Evolutionary conservation across 768 basidiomycete genomes (phyloP).

Genomic region (Podaxis sp.): DNA sequence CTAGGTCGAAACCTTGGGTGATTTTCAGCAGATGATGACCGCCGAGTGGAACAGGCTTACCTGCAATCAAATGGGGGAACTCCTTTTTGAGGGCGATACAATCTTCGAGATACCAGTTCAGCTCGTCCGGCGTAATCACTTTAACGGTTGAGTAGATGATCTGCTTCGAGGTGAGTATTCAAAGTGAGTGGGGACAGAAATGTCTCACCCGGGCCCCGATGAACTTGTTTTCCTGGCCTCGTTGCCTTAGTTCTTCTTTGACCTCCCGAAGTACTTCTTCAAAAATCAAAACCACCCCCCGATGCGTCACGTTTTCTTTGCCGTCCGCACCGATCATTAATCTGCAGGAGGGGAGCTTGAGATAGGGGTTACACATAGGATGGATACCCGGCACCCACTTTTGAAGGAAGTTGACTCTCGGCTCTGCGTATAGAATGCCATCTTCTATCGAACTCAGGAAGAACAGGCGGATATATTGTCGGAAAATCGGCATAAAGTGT

Average conservation of each 20-base stretch:
- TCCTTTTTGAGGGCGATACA: constrained; percentile 72
- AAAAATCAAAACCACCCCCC: constrained; percentile 57
- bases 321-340: constrained; percentile 60
- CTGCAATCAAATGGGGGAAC: constrained; percentile 74
- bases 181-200: neutral
- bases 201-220: constrained; percentile 58
- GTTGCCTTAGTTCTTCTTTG: constrained; percentile 45
- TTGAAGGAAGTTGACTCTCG: constrained; percentile 61
- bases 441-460: constrained; percentile 65
- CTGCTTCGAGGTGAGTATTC: constrained; percentile 31
- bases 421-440: constrained; percentile 70
- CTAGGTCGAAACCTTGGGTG: constrained; percentile 69
- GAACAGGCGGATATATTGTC: constrained; percentile 62
- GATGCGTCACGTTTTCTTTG: constrained; percentile 54
- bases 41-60: constrained; percentile 29
- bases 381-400: constrained; percentile 39
- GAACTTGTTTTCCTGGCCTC: constrained; percentile 62
- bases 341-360: constrained; percentile 28
- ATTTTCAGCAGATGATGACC: neutral
- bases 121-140: constrained; percentile 50
- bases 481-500: constrained; percentile 59
- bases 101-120: constrained; percentile 69
- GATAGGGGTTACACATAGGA: neutral
- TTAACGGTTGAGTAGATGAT: constrained; percentile 72
- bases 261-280: constrained; percentile 52